phyloP scores from a whole-genome alignment of 2,329 filamentous ascomycete genomes.

The Trichoderma pleuroti region DNA sequence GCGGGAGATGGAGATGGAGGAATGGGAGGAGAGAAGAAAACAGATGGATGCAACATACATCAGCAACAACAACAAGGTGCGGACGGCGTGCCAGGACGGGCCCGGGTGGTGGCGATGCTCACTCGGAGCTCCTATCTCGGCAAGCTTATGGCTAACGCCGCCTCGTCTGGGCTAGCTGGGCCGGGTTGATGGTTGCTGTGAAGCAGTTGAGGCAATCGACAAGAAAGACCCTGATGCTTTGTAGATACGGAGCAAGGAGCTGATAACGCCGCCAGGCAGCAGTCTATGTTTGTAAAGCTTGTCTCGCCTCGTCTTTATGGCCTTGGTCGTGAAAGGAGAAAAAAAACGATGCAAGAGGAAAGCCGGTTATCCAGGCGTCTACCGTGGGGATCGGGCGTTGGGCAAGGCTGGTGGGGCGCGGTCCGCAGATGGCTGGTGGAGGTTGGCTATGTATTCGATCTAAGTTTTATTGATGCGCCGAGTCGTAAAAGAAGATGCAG shows the following conservation, averaged over 20 bases:
- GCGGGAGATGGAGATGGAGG: conserved; percentile 1
- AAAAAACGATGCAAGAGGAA: background rate
- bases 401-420: conserved; percentile 10
- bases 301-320: background rate
- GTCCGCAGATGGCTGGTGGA: conserved; percentile 5
- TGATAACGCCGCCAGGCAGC: background rate
- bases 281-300: background rate
- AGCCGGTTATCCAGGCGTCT: background rate
- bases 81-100: background rate
- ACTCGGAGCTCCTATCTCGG: conserved; percentile 17
- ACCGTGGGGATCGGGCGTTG: conserved; percentile 6
- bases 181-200: background rate
- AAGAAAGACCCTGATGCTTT: background rate
- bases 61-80: background rate
- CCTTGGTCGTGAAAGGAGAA: background rate
- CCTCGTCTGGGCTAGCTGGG: background rate
- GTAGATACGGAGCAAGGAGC: background rate
- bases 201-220: background rate
- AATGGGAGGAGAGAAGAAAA: background rate
- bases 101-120: conserved; percentile 17
- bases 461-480: background rate
- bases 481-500: background rate
- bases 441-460: conserved; percentile 1
- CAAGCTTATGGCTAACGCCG: conserved; percentile 19
- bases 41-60: background rate